Evolutionary conservation across 169 alveolate species (phyloP).

Genomic region (Plasmodium ovale): DNA sequence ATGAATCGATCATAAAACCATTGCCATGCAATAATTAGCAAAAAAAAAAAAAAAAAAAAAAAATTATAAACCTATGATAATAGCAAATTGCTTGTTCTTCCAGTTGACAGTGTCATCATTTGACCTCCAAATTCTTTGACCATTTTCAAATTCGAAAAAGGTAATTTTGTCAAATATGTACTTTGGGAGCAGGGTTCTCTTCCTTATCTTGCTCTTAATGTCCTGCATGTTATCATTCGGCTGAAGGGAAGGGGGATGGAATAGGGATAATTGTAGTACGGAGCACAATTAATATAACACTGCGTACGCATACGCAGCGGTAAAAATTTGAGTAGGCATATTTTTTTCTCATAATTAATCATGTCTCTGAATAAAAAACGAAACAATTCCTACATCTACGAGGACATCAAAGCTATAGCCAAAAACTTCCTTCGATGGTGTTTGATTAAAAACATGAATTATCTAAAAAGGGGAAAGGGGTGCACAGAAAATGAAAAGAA

Average conservation of each 20-base stretch:
- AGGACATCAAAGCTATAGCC: conserved; percentile 75
- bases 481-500: neutral
- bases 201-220: conserved; percentile 56
- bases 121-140: conserved; percentile 75
- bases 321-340: neutral
- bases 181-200: conserved; percentile 67
- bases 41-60: neutral
- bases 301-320: neutral
- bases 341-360: neutral
- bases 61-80: conserved; percentile 50
- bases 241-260: conserved; percentile 23
- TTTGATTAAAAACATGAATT: conserved; percentile 73
- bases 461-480: conserved; percentile 5
- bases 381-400: conserved; percentile 36
- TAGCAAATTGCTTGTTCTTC: conserved; percentile 65
- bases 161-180: conserved; percentile 73
- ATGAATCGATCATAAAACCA: neutral
- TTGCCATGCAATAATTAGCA: too few relatives aligned
- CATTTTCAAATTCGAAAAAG: conserved; percentile 73
- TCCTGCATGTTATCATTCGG: conserved; percentile 72
- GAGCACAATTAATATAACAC: neutral
- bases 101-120: conserved; percentile 71
- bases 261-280: too few relatives aligned
- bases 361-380: neutral
- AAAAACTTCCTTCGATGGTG: conserved; percentile 72